A percentile compares a stretch with the other conserved stretches of the same genome.
Conservation (phyloP, 179 eudicot species). For the Silene vulgaris region DNA sequence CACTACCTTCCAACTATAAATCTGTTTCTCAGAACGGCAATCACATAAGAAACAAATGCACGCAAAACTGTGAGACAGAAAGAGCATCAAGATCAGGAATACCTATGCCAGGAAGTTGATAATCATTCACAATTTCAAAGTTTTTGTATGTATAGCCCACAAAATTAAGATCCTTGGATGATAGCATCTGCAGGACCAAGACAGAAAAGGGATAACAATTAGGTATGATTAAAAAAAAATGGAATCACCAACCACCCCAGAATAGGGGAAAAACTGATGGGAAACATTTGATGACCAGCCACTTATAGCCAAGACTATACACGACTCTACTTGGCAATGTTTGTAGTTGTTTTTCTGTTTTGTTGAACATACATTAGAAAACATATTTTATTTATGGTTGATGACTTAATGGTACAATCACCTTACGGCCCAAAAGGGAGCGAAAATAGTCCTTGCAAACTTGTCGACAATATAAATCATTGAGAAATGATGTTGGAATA, state of each 20-base stretch:
- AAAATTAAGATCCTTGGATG: constrained; percentile 86
- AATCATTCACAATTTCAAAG: constrained; percentile 88
- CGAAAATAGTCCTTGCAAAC: no score
- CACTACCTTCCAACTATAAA: not conserved
- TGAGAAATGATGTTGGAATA: not conserved
- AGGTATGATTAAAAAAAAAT: not conserved
- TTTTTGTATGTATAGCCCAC: constrained; percentile 96
- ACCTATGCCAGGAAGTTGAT: constrained; percentile 97
- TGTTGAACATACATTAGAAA: not conserved
- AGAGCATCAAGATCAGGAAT: constrained; percentile 22
- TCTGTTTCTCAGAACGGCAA: not conserved
- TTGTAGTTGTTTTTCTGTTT: not conserved
- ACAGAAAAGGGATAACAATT: not conserved
- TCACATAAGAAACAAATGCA: constrained; percentile 9
- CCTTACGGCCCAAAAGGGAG: not conserved
- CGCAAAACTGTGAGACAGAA: constrained; percentile 3
- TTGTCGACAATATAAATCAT: no score
- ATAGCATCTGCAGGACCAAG: constrained; percentile 61
- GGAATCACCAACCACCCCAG: no score
- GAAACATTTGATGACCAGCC: not conserved
- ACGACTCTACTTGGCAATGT: not conserved
- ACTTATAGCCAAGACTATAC: not conserved
- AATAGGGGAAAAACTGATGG: no score
- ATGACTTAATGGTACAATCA: not conserved
- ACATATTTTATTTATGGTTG: not conserved